Evolutionary conservation across 352 stramenopile genomes (phyloP), one percentile per base, ranked within the genome.

Genomic region (Globisporangium irregulare): DNA sequence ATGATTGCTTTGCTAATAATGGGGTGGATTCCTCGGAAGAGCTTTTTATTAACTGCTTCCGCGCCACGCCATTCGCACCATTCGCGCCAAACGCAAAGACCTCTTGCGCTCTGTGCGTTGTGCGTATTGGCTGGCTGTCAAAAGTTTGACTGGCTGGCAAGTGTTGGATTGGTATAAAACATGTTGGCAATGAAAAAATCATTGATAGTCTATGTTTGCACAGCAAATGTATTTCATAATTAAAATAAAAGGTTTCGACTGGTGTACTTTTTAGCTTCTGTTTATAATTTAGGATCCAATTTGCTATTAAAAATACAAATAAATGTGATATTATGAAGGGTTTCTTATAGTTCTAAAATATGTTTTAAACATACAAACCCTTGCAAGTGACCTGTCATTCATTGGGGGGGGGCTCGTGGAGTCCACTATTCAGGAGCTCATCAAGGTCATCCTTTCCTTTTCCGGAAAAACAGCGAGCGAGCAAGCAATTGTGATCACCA

Each of bases 21-120:
- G 61, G 65, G 59, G 65, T 73, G 78, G 74, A 79, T 74, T 89
- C 79, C 81, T 89, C 78, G 71, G 81, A 89, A 84, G 72, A 74
- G 66, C 72, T 56, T 27, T 56, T 56, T 56, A 56, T 27, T 56
- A 56, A 56, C 50, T 56, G 50, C 43, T 51, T n/a, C 18, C 43
- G 43, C 43, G 43, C 43, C 18, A 1, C 43, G 43, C 43, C 43
- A 51, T 51, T 51, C n/a, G 20, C 25, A 18, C 22, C 51, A 58
- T 51, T 51, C n/a, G 29, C 25, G 29, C 22, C 51, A 58, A 29
- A 32, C 27, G 8, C 29, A 9, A 61, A 15, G 43, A 51, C 15
- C 7, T 12, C 43, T 29, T 46, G n/a, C 5, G 22, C 15, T 18
- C 8, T 51, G 15, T 15, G 43, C 15, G 18, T n/a, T 51, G 15